Base-by-base conservation (phyloP, 2,329 filamentous ascomycete genomes). In the Penicillium sp. region DNA sequence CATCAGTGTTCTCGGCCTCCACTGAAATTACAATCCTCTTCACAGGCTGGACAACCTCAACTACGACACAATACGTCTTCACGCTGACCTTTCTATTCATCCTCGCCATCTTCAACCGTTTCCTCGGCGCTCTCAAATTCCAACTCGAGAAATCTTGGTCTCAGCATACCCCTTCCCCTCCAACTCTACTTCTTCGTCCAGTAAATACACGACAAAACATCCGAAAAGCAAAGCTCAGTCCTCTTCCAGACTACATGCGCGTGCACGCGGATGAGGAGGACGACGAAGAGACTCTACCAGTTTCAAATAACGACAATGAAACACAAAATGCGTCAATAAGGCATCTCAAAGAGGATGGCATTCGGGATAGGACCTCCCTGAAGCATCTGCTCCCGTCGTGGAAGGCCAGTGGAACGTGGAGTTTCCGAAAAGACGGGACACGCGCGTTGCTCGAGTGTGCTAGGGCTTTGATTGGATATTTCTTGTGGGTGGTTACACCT, bases 41-140 rank as follows among this genome's bases (percentile, higher is more conserved):
- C 31, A 48, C 44, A 11, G 43, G 50, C 13, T 57, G 55, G 55
- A 57, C 43, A 41, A 57, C 55, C 9, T 38, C 55, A 31, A 48
- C 55, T 9, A 31, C 16, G 3, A 54, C 55, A 1, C 31, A 54
- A 31, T 57, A 54, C 23, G 8, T 39, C 33, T 44, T 54, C 3
- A 49, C 55, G 0, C 21, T 57, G 11, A 11, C 29, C 6, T 48
- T 53, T 34, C n/a, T 57, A 5, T 54, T 57, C 31, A 4, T 57
- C 21, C 55, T 57, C 36, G 43, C 55, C 33, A 54, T 57, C 11
- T 41, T 57, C 29, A 54, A 54, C 31, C 55, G 55, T 5, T 57
- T 54, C 5, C 55, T 57, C 23, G 44, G 50, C 2, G 44, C 55
- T 21, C 38, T 57, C 1, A 57, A 53, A 36, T 57, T 36, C 38